Evolutionary conservation across 305 asterid species (phyloP), one percentile per base, ranked within the genome.

Genomic region (Fraxinus velutina): DNA sequence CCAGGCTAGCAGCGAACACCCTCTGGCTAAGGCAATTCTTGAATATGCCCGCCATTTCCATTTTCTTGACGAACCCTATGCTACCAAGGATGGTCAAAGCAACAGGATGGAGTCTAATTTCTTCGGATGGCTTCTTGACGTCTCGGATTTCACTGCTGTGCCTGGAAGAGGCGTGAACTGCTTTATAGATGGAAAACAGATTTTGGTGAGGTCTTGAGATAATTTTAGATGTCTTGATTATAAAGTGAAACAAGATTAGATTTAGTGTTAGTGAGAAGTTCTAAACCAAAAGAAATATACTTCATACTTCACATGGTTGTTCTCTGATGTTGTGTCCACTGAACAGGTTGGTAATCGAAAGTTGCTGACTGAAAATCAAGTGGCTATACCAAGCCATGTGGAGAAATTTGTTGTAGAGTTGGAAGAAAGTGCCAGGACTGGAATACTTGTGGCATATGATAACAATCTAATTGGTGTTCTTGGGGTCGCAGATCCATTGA

Each of bases 151-250:
- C 86, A 88, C 93, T 82, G 92, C 93, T 78, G 82, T 93, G 83
- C 98, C 98, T 83, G 99, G 99, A 85, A 89, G 89, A 86, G 99
- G 99, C 55, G 93, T 96, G 81, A 94, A 89, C 85, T 96, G 99
- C 93, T 82, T 82, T 84, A 82, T 93, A 72, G 90, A 80, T 64
- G 97, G 93, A 76, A 93, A 91, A 83, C 87, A 82, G 88, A 84
- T 93, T 75, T 74, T 96, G 99, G 99, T 96, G 85, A 90, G 97
- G 89, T 73, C 34, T 81, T 82, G 52, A 17, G 64, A 47, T 78
- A n/a, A 22, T 13, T 78, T 39, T 44, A 36, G 64, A 22, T 24
- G 60, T 71, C 72, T 78, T 47, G 60, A 70, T 47, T n/a, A 27
- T 12, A 15, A 32, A 17, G 80, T 37, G 21, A 32, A 74, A 79